Evolutionary conservation across 202 grass and related monocot genomes (phyloP).

Genomic region (Eragrostis tef): DNA sequence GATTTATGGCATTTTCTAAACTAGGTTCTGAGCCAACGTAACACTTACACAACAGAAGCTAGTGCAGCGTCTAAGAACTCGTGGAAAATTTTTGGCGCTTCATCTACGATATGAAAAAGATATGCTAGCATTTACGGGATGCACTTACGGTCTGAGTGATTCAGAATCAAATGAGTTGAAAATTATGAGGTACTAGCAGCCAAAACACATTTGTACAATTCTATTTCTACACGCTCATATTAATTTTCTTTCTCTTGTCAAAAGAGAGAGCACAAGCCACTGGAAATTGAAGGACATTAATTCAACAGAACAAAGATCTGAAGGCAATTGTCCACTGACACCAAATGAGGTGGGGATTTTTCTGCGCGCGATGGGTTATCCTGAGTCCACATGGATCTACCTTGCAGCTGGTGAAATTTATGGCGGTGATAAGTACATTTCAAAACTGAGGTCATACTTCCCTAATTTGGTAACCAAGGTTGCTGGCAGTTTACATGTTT

Average conservation of each 20-base stretch:
- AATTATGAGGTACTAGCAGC: conserved; percentile 69
- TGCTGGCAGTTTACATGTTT: conserved; percentile 32
- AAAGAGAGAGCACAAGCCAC: conserved; percentile 84
- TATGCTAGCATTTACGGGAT: conserved; percentile 97
- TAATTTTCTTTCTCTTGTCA: conserved; percentile 39
- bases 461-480: conserved; percentile 98
- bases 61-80: conserved; percentile 74
- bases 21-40: conserved; percentile 83
- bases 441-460: conserved; percentile 72
- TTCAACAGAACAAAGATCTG: conserved; percentile 77
- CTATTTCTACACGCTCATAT: conserved; percentile 32
- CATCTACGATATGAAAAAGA: conserved; percentile 98
- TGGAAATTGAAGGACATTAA: conserved; percentile 99
- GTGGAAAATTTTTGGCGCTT: conserved; percentile 78
- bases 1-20: conserved; percentile 64
- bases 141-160: conserved; percentile 71
- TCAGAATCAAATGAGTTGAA: conserved; percentile 76
- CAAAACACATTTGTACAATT: conserved; percentile 16
- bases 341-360: conserved; percentile 86
- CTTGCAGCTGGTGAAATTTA: conserved; percentile 96
- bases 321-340: conserved; percentile 86
- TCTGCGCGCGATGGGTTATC: conserved; percentile 73
- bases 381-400: conserved; percentile 86
- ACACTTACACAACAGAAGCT: conserved; percentile 96
- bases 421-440: conserved; percentile 84